phyloP scores from a whole-genome alignment of 345 rosid species.

The Triadica sebifera region DNA sequence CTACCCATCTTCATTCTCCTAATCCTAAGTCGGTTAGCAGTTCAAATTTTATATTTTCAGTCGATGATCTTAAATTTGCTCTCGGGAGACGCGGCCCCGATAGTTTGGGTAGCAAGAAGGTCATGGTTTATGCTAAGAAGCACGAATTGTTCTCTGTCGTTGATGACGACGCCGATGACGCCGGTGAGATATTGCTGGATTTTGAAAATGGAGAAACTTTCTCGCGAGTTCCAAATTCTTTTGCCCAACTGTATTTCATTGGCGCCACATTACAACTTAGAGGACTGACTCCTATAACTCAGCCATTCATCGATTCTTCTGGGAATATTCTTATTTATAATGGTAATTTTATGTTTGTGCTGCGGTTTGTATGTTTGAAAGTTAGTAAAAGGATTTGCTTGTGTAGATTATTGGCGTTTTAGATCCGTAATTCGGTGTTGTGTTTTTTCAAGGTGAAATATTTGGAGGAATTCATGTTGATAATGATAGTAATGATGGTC shows the following conservation, averaged over 20 bases:
- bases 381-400: not conserved
- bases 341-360: conserved; percentile 35
- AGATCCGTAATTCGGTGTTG: not conserved
- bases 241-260: conserved; percentile 51
- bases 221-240: not conserved
- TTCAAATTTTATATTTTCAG: conserved; percentile 16
- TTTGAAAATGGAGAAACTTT: conserved; percentile 15
- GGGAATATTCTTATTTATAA: conserved; percentile 65
- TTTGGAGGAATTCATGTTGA: conserved; percentile 67
- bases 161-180: conserved; percentile 24
- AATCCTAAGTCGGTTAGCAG: not conserved
- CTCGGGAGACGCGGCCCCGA: conserved; percentile 74
- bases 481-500: conserved; percentile 58
- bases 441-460: conserved; percentile 55
- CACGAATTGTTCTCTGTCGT: conserved; percentile 18
- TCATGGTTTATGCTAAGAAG: conserved; percentile 33
- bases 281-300: conserved; percentile 53
- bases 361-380: not conserved
- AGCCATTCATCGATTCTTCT: conserved; percentile 62
- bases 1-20: conserved; percentile 23
- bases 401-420: not conserved
- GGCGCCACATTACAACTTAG: conserved; percentile 84
- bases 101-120: conserved; percentile 53
- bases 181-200: not conserved
- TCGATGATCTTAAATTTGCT: conserved; percentile 55